Evolutionary conservation across 2,329 filamentous ascomycete genomes (phyloP).

Genomic region (Aspergillus brunneoviolaceus): DNA sequence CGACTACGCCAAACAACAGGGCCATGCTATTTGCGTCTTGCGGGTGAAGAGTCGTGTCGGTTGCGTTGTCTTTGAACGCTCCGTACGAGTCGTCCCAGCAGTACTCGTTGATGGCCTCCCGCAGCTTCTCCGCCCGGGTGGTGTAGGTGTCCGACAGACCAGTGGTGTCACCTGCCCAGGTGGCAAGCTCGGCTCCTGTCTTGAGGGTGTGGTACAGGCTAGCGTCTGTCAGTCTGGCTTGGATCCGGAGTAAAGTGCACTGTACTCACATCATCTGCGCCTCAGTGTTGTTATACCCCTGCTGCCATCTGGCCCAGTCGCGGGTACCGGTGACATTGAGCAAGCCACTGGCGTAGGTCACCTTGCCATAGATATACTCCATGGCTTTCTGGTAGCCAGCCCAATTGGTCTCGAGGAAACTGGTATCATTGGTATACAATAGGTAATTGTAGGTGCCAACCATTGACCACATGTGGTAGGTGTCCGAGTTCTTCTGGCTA

Average conservation of each 20-base stretch:
- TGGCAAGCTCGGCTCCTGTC: slow-evolving; percentile 53
- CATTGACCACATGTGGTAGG: slow-evolving; percentile 53
- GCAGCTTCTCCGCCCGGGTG: slow-evolving; percentile 38
- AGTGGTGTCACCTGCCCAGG: slow-evolving; percentile 46
- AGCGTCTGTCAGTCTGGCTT: background rate
- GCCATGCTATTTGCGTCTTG: slow-evolving; percentile 62
- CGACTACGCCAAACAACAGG: slow-evolving; percentile 50
- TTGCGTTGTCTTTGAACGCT: slow-evolving; percentile 57
- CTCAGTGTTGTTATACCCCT: slow-evolving; percentile 53
- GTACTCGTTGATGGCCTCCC: slow-evolving; percentile 47
- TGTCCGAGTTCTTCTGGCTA: slow-evolving; percentile 35
- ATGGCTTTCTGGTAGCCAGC: slow-evolving; percentile 50
- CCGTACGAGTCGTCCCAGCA: slow-evolving; percentile 52
- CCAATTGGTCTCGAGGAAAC: slow-evolving; percentile 52
- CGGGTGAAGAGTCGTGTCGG: slow-evolving; percentile 52
- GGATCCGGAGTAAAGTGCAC: background rate
- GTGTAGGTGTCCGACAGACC: slow-evolving; percentile 44
- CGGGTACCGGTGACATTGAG: slow-evolving; percentile 51
- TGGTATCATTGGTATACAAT: slow-evolving; percentile 54
- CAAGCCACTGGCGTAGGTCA: slow-evolving; percentile 46
- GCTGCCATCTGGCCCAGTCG: slow-evolving; percentile 54
- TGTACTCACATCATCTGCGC: slow-evolving; percentile 49
- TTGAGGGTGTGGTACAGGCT: slow-evolving; percentile 55
- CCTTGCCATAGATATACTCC: slow-evolving; percentile 46
- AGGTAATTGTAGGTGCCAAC: slow-evolving; percentile 61